Evolutionary conservation across 1,139 yeast genomes (phyloP).

Genomic region (Insectozyma bohioensis): DNA sequence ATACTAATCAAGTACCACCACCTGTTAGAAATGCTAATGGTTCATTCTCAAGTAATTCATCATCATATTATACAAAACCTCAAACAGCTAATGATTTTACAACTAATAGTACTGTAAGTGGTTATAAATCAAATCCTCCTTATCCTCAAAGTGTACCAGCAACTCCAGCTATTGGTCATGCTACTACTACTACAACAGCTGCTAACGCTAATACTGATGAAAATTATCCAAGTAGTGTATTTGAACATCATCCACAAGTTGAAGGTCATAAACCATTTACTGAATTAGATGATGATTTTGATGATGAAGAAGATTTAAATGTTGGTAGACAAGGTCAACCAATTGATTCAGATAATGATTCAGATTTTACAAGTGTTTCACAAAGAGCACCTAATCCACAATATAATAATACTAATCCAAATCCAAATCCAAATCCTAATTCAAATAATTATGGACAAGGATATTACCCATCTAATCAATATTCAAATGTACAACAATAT

Average conservation of each 20-base stretch:
- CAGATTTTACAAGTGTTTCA: conserved; percentile 75
- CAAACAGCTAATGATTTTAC: conserved; percentile 39
- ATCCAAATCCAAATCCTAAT: conserved; percentile 2
- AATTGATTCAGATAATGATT: conserved; percentile 41
- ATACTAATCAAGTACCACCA: conserved; percentile 1
- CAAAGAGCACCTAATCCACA: conserved; percentile 74
- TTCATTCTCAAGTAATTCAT: conserved; percentile 17
- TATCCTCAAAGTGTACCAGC: conserved; percentile 10
- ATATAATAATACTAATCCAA: conserved; percentile 32
- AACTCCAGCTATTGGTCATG: too few relatives aligned
- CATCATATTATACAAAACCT: conserved; percentile 35
- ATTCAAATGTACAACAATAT: conserved; percentile 16
- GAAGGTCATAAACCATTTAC: conserved; percentile 52
- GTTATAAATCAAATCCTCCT: conserved; percentile 9
- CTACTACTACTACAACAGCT: conserved; percentile 4
- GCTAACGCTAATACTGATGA: conserved; percentile 1
- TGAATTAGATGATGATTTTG: conserved; percentile 38
- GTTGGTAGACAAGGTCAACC: conserved; percentile 13
- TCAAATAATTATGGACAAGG: conserved; percentile 8
- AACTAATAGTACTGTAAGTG: conserved; percentile 1
- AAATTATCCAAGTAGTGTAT: conserved; percentile 22
- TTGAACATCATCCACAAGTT: conserved; percentile 47
- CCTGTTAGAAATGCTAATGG: conserved; percentile 6
- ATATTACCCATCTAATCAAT: conserved; percentile 10
- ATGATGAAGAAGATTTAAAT: conserved; percentile 15